phyloP scores from a whole-genome alignment of 2,329 filamentous ascomycete species.

The Fusarium torulosum region DNA sequence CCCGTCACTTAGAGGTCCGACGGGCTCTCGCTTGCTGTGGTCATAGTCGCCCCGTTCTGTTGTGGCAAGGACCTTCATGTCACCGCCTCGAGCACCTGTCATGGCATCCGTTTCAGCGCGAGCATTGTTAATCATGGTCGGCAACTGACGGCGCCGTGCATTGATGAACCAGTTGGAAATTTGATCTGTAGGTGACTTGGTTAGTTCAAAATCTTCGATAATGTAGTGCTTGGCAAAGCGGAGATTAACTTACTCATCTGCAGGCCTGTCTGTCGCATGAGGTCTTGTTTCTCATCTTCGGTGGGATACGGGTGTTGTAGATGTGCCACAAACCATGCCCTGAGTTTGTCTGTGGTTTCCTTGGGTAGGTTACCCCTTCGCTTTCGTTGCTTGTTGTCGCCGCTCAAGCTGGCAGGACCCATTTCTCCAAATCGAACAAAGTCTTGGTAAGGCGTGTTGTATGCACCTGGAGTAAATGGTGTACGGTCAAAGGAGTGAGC shows the following conservation, averaged over 20 bases:
- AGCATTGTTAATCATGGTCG: constrained; percentile 69
- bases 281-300: constrained; percentile 86
- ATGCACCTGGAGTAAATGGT: constrained; percentile 58
- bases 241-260: constrained; percentile 75
- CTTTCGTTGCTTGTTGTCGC: constrained; percentile 67
- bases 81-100: constrained; percentile 51
- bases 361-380: constrained; percentile 91
- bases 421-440: constrained; percentile 59
- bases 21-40: constrained; percentile 53
- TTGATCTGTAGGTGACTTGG: constrained; percentile 62
- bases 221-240: neutral
- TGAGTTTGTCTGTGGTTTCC: constrained; percentile 84
- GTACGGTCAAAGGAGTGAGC: constrained; percentile 59
- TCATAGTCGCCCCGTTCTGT: constrained; percentile 58
- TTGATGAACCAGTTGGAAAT: constrained; percentile 89
- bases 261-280: constrained; percentile 81
- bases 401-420: constrained; percentile 53
- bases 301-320: constrained; percentile 86
- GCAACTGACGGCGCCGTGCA: constrained; percentile 74
- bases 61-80: constrained; percentile 55
- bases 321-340: constrained; percentile 83
- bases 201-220: constrained; percentile 23
- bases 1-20: constrained; percentile 60
- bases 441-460: constrained; percentile 58
- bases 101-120: constrained; percentile 65